A percentile compares a stretch with the other conserved stretches of the same genome.
These are phyloP conservation scores for Lonicera japonica DNA, from an alignment of 129 eudicot species.

Conservation along the genomic window DNA sequence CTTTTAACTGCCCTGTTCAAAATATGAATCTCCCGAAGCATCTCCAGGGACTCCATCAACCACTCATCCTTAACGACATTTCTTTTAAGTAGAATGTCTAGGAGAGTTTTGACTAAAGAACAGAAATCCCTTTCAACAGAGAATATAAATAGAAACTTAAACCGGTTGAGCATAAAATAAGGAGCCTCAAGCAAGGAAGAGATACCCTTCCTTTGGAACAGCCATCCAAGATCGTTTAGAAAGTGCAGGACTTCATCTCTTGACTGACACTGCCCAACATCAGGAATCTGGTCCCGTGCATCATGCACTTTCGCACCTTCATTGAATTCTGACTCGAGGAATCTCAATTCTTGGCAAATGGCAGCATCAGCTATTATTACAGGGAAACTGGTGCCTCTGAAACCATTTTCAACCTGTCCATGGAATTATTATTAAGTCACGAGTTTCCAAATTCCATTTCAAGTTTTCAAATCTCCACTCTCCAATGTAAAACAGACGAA, in stretches of 20 bases:
- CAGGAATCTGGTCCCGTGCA: constrained; percentile 8
- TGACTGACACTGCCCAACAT: constrained; percentile 22
- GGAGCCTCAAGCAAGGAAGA: constrained; percentile 33
- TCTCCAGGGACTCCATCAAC: constrained; percentile 34
- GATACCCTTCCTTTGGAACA: constrained; percentile 57
- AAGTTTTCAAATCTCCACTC: constrained; percentile 1
- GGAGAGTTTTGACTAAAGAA: constrained; percentile 59
- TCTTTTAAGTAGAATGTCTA: constrained; percentile 52
- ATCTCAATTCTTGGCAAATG: constrained; percentile 71
- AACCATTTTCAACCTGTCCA: constrained; percentile 75
- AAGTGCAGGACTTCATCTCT: constrained; percentile 61
- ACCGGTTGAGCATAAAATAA: constrained; percentile 43
- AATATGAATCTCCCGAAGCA: constrained; percentile 61
- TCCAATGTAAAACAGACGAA: not conserved
- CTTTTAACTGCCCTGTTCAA: constrained; percentile 82
- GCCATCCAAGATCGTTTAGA: constrained; percentile 89
- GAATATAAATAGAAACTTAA: constrained; percentile 62
- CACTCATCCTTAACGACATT: constrained; percentile 38
- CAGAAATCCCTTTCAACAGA: constrained; percentile 68
- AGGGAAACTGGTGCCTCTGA: constrained; percentile 70
- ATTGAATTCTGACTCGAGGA: constrained; percentile 54
- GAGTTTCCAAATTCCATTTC: not conserved
- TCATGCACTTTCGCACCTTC: constrained; percentile 19
- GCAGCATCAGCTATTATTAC: constrained; percentile 66
- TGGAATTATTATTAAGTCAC: not conserved